phyloP scores from a whole-genome alignment of 140 eudicot genomes.

The Flaveria floridana region DNA sequence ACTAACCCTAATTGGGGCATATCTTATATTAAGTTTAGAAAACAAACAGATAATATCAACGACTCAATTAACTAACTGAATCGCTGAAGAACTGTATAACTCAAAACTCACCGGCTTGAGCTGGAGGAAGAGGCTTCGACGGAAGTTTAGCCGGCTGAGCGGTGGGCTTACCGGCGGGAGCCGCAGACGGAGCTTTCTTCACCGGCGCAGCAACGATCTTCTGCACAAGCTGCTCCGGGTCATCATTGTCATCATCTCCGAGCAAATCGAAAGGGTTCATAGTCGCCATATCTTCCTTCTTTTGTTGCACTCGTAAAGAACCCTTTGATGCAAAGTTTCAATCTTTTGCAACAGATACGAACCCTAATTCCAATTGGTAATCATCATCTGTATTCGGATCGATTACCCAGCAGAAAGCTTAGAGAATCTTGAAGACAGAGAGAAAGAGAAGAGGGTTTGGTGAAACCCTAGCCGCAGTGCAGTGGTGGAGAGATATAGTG shows the following conservation, averaged over 20 bases:
- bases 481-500: slow-evolving; percentile 18
- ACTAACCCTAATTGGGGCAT: too few relatives aligned
- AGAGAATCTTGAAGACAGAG: not conserved
- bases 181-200: slow-evolving; percentile 40
- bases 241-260: slow-evolving; percentile 77
- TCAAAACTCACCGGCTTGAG: slow-evolving; percentile 76
- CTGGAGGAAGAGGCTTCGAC: slow-evolving; percentile 78
- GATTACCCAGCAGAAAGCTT: not conserved
- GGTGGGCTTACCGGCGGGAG: slow-evolving; percentile 35
- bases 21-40: not conserved
- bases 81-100: not conserved
- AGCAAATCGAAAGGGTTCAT: slow-evolving; percentile 90
- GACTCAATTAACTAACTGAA: not conserved
- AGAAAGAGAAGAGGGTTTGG: slow-evolving; percentile 24
- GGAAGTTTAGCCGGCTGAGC: slow-evolving; percentile 48
- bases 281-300: slow-evolving; percentile 56
- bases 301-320: slow-evolving; percentile 2
- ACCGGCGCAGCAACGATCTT: slow-evolving; percentile 39
- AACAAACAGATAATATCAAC: not conserved
- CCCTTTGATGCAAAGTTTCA: slow-evolving; percentile 30
- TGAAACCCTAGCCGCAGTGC: slow-evolving; percentile 69
- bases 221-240: slow-evolving; percentile 63
- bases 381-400: slow-evolving; percentile 25
- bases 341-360: not conserved
- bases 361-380: slow-evolving; percentile 22